phyloP scores from a whole-genome alignment of 208 protist genomes.

The Leptomonas seymouri region DNA sequence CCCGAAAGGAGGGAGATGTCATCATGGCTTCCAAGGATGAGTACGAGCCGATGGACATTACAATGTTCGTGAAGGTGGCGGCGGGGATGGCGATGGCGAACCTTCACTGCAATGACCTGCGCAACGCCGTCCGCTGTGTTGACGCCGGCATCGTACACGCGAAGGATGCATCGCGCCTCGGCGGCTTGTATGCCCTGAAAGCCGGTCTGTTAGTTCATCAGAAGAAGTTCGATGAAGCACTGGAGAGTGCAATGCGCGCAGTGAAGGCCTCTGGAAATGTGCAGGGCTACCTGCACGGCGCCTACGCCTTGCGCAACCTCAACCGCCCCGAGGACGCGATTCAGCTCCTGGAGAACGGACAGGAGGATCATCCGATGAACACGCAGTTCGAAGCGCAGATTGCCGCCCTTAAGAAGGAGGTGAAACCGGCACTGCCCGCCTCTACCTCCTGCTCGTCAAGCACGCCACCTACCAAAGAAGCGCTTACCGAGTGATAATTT shows the following conservation, averaged over 20 bases:
- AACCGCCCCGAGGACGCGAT: slow-evolving; percentile 57
- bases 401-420: slow-evolving; percentile 47
- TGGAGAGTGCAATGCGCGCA: slow-evolving; percentile 57
- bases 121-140: slow-evolving; percentile 73
- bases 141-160: slow-evolving; percentile 73
- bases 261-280: slow-evolving; percentile 71
- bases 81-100: slow-evolving; percentile 87
- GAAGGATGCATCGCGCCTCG: slow-evolving; percentile 58
- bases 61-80: slow-evolving; percentile 77
- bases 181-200: slow-evolving; percentile 85
- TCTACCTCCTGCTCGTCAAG: neutral
- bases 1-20: slow-evolving; percentile 17
- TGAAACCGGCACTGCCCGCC: slow-evolving; percentile 42
- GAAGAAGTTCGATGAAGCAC: slow-evolving; percentile 73
- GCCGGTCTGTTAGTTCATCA: slow-evolving; percentile 74
- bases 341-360: slow-evolving; percentile 57
- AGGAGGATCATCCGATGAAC: slow-evolving; percentile 80
- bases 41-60: slow-evolving; percentile 79
- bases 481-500: slow-evolving; percentile 15
- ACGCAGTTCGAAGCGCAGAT: slow-evolving; percentile 51
- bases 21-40: slow-evolving; percentile 62
- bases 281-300: slow-evolving; percentile 85
- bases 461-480: neutral
- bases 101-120: slow-evolving; percentile 75
- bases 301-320: slow-evolving; percentile 68